A percentile compares a stretch with the other conserved stretches of the same genome.
phyloP scores from a whole-genome alignment of 352 stramenopile species.

The Globisporangium irregulare region DNA sequence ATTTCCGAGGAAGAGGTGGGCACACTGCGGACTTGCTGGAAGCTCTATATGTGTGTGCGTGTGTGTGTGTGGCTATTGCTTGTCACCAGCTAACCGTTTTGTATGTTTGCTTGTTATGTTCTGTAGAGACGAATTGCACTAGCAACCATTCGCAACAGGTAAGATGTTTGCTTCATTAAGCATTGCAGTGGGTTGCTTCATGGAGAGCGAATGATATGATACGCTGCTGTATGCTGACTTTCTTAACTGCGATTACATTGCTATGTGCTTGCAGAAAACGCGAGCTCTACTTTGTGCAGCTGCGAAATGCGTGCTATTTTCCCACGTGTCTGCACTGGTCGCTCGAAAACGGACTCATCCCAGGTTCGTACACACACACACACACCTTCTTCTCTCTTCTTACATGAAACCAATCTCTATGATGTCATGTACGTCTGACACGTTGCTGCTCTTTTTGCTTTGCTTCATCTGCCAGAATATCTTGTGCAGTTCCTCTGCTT shows the following conservation, averaged over 20 bases:
- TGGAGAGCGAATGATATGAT: neutral
- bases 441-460: neutral
- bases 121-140: conserved; percentile 38
- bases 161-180: neutral
- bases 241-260: neutral
- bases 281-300: conserved; percentile 76
- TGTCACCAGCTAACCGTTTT: neutral
- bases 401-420: neutral
- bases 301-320: conserved; percentile 81
- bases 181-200: neutral
- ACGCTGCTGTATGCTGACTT: neutral
- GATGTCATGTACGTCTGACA: neutral
- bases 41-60: too few species aligned
- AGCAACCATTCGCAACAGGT: conserved; percentile 47
- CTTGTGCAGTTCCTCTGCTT: conserved; percentile 75
- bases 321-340: conserved; percentile 83
- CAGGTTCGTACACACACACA: conserved; percentile 30
- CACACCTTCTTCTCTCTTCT: neutral
- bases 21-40: neutral
- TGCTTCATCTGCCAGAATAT: conserved; percentile 35
- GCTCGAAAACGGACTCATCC: conserved; percentile 59
- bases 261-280: conserved; percentile 28
- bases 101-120: conserved; percentile 4
- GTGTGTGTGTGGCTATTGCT: neutral
- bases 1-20: conserved; percentile 54